Evolutionary conservation across 129 eudicot genomes (phyloP), one percentile per base, ranked within the genome.

Genomic region (Rutidosis leptorrhynchoides): DNA sequence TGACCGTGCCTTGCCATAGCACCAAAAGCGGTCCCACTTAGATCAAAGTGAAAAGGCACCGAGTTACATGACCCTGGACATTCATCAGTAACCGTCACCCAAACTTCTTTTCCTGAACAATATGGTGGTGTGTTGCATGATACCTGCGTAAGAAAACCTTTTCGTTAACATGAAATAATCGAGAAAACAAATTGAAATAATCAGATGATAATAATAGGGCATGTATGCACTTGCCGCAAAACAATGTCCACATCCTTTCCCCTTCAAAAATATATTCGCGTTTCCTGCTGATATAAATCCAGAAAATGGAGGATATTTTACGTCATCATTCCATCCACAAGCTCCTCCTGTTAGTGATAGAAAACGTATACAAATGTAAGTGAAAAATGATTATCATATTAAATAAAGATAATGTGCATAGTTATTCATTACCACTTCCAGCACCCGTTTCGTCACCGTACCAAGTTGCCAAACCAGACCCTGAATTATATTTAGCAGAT

Each of bases 11-110:
- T 54, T 3, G 84, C 90, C 86, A 84, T 77, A 2, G 73, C 64
- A 23, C 83, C 83, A 48, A 84, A 84, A 37, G 90, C 80, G n/a
- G 57, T 55, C 2, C 82, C 86, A 28, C 90, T 84, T 59, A 84
- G 23, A 72, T 81, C 86, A 54, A 81, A 81, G 60, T 78, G 77
- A 28, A 22, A 40, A 3, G 81, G 68, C 20, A 63, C 69, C 9
- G 45, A 11, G 56, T 75, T 75, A 52, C 78, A 80, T 25, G 61
- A 26, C 8, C 78, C 81, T 0, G 81, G 84, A 35, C 81, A 80
- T 67, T 76, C 75, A 55, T 80, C 79, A 12, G 70, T 76, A 20
- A 80, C 62, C 10, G 81, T 76, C 24, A 80, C 72, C 1, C 43
- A 71, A 53, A 76, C 23, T 48, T 81, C 76, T 12, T 43, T 42